phyloP scores from a whole-genome alignment of 495 filamentous ascomycete species.

The Aspergillus bridgeri region DNA sequence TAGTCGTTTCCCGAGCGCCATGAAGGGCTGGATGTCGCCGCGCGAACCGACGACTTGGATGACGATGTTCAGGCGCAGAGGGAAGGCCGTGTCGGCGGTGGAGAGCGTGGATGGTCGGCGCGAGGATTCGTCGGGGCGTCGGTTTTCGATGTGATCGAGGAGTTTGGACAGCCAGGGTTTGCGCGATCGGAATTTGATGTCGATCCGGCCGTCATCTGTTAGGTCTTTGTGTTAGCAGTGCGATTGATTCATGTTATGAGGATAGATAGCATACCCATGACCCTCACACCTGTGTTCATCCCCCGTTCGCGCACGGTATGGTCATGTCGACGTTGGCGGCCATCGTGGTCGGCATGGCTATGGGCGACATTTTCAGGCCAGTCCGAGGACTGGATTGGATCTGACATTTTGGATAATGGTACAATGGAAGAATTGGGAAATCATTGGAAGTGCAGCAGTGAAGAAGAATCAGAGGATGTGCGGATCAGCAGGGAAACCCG shows the following conservation, averaged over 20 bases:
- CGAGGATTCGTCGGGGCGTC: constrained; percentile 46
- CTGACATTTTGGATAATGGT: not conserved
- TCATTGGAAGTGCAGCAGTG: no score
- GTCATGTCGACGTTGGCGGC: not conserved
- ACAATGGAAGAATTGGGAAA: no score
- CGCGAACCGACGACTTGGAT: constrained; percentile 77
- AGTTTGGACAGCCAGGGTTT: constrained; percentile 60
- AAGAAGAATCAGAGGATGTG: no score
- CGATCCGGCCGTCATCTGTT: constrained; percentile 62
- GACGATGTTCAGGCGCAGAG: constrained; percentile 63
- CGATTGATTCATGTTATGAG: not conserved
- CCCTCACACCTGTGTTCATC: constrained; percentile 18
- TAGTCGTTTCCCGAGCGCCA: constrained; percentile 62
- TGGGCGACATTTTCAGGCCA: not conserved
- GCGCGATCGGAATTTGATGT: constrained; percentile 71
- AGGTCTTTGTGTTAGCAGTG: not conserved
- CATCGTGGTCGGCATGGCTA: not conserved
- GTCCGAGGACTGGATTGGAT: not conserved
- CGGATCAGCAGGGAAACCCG: no score
- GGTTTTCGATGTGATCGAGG: constrained; percentile 54
- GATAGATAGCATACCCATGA: constrained; percentile 16
- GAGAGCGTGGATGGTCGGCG: constrained; percentile 16
- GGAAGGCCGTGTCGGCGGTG: constrained; percentile 58
- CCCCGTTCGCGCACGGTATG: constrained; percentile 10
- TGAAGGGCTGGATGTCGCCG: constrained; percentile 77